A percentile compares a stretch with the other conserved stretches of the same genome.
Conservation (phyloP, 805 yeast genomes). For the Candida arabinofermentans region DNA sequence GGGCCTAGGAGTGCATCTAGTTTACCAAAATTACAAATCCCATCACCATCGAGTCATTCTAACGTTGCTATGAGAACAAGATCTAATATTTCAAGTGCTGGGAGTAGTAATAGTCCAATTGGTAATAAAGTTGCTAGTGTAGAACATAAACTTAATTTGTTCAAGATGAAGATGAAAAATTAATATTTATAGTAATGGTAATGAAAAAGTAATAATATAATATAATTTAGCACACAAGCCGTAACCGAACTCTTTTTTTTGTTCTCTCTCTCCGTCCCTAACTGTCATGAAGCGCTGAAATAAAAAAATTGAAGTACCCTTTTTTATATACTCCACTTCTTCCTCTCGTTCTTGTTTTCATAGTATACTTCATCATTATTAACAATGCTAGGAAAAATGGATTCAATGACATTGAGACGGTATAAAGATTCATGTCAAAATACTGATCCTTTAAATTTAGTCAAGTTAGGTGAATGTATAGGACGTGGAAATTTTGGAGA, state of each 20-base stretch:
- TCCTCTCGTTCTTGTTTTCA: too few species aligned
- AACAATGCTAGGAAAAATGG: too few species aligned
- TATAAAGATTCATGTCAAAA: not conserved
- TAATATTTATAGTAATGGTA: too few species aligned
- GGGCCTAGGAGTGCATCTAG: not conserved
- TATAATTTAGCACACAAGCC: too few species aligned
- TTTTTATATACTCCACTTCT: too few species aligned
- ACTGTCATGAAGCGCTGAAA: too few species aligned
- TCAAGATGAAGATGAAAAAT: conserved; percentile 21
- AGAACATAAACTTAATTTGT: conserved; percentile 22
- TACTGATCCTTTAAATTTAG: conserved; percentile 16
- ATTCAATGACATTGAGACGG: not conserved
- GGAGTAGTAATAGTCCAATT: not conserved
- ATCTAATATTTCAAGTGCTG: not conserved
- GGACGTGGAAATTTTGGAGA: conserved; percentile 89
- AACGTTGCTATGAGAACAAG: not conserved
- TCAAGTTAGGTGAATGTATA: conserved; percentile 49
- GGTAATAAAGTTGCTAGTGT: not conserved
- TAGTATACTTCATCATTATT: too few species aligned
- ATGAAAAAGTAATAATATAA: too few species aligned
- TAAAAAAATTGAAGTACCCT: too few species aligned
- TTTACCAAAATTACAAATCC: not conserved
- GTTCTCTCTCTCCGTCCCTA: too few species aligned
- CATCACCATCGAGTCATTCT: too few species aligned
- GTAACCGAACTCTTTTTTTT: too few species aligned